Evolutionary conservation across 345 rosid species (phyloP), one percentile per base, ranked within the genome.

Genomic region (Eucalyptus erythrocorys): DNA sequence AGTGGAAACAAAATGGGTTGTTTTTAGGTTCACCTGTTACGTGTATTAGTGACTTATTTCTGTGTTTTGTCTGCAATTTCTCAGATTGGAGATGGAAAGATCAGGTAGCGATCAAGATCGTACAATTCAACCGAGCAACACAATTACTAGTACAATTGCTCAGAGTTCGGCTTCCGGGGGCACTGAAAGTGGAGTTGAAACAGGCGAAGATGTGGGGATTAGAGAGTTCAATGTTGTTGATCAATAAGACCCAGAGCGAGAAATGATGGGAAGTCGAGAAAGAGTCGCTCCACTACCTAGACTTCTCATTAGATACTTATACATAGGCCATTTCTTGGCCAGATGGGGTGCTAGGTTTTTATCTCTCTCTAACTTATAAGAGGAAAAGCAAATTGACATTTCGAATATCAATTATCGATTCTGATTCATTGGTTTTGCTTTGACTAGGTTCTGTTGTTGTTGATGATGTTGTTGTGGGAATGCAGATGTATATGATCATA

Each of bases 291-390:
- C 47, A 34, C 68, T 22, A 53, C 26, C 68, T 86, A 37, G 30
- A 40, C 68, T 86, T 64, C 93, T 94, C 14, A 85, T 93, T 84
- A 91, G 84, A n/a, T 93, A 86, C 86, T 90, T 97, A 42, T 97
- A 96, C 90, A 64, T 89, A 13, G 99, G 92, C 84, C 94, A 96
- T 87, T 96, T 96, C 93, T 92, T 97, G 59, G 96, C 99, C 27
- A 93, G 99, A 96, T 97, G 98, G 97, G 94, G 95, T 37, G 94
- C 97, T 89, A 97, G 98, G 99, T 96, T 87, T 48, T 14, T n/a
- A n/a, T 40, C 40, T 19, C 82, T 26, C 32, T 71, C 40, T 79
- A 16, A 14, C 42, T 79, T 45, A 16, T 11, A 16, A 48, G 13
- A 16, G 50, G 13, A 48, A 48, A 48, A 13, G 14, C 15, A 48